Evolutionary conservation across 163 green algal species (phyloP).

Genomic region (Scenedesmus sp.): DNA sequence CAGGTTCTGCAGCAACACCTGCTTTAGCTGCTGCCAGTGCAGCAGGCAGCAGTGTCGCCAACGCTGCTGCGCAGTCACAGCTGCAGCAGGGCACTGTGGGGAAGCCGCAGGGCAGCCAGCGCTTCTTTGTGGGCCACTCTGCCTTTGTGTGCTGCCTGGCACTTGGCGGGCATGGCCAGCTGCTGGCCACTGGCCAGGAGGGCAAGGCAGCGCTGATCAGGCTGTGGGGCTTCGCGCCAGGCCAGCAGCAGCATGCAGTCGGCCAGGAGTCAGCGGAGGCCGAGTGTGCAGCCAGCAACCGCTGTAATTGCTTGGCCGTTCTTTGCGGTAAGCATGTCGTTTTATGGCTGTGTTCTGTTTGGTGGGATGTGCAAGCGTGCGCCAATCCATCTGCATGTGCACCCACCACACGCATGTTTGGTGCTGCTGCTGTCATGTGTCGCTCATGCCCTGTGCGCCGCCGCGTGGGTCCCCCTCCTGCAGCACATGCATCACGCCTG

Average conservation of each 20-base stretch:
- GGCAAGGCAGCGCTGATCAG: conserved; percentile 75
- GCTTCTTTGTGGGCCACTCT: conserved; percentile 79
- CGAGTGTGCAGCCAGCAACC: not conserved
- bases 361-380: not conserved
- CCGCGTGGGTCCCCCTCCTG: no score
- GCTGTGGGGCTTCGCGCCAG: conserved; percentile 76
- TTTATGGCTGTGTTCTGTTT: not conserved
- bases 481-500: conserved; percentile 32
- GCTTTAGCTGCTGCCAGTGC: not conserved
- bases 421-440: conserved; percentile 6
- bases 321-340: conserved; percentile 59
- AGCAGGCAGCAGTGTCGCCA: not conserved
- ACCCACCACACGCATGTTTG: not conserved
- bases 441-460: not conserved
- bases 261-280: not conserved
- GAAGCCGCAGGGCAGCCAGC: conserved; percentile 59
- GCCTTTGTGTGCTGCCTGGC: conserved; percentile 72
- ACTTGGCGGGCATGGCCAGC: conserved; percentile 63
- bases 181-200: conserved; percentile 82
- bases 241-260: not conserved
- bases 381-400: not conserved
- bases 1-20: not conserved
- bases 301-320: conserved; percentile 86
- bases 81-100: not conserved
- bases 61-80: not conserved